Evolutionary conservation across 371 early-diverging fungal genomes (phyloP), one percentile per base, ranked within the genome.

Genomic region (Saksenaea vasiformis): DNA sequence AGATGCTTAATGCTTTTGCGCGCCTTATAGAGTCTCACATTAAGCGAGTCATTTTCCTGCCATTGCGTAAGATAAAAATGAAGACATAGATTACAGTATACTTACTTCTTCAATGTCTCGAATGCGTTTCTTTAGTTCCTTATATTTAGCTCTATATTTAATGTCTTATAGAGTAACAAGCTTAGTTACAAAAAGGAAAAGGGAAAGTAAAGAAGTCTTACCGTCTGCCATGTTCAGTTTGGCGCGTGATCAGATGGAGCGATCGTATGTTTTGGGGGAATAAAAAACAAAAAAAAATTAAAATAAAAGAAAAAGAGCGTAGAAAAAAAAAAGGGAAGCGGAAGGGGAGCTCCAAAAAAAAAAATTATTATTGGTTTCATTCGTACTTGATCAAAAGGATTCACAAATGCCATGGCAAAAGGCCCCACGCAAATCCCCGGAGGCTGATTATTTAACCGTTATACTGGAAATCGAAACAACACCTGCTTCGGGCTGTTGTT

Each of bases 71-170:
- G 28, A 39, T 17, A 39, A 9, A 27, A 51, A 58, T n/a, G 1
- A 53, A 43, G 19, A 28, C 24, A 41, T 14, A 60, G 28, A 13
- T 60, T 60, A 5, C 24, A n/a, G 24, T 4, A n/a, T 1, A 47
- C 63, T 65, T 82, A 87, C 87, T 59, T 80, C 81, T 79, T 87
- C 87, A 66, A 85, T 85, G 51, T 79, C 79, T 38, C 82, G 76
- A 61, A 79, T 84, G 64, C 84, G 77, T 64, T 79, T 84, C 66
- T 85, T 87, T 15, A 87, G 77, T 31, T 86, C 83, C 60, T 77
- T 84, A 61, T 86, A 85, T 62, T 86, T 85, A 28, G 72, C 67
- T 56, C 70, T 81, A 58, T 79, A 73, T 51, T 72, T 71, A 57
- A 66, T 28, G 51, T 47, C 51, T 47, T 17, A 8, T 47, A 5